A percentile compares a stretch with the other conserved stretches of the same genome.
Evolutionary conservation across 2,329 filamentous ascomycete genomes (phyloP).

Genomic region (Penicillium sp.): DNA sequence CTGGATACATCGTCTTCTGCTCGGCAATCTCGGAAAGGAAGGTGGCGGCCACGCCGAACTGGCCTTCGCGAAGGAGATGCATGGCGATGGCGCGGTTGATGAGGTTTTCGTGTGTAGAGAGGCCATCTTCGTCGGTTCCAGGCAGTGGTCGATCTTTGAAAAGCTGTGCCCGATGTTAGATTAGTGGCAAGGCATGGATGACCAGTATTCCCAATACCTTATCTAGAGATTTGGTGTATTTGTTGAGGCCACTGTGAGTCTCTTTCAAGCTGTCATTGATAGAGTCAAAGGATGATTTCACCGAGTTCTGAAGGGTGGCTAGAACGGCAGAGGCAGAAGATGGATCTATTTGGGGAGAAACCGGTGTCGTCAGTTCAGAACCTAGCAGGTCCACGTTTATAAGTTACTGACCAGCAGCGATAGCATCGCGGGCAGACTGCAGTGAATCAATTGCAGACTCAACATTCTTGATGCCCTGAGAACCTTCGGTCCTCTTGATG

Average conservation of each 20-base stretch:
- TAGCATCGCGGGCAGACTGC: slow-evolving; percentile 68
- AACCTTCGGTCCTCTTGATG: slow-evolving; percentile 66
- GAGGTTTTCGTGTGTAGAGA: slow-evolving; percentile 70
- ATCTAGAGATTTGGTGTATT: slow-evolving; percentile 81
- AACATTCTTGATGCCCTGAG: slow-evolving; percentile 72
- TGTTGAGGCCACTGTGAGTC: slow-evolving; percentile 76
- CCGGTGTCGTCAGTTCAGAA: slow-evolving; percentile 13
- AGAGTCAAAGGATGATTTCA: slow-evolving; percentile 76
- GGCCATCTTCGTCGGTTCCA: slow-evolving; percentile 75
- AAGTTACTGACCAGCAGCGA: slow-evolving; percentile 62
- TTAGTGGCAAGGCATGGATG: neutral
- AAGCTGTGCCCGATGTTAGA: slow-evolving; percentile 46
- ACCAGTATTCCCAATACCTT: slow-evolving; percentile 54
- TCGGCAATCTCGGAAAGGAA: slow-evolving; percentile 72
- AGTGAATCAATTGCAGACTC: slow-evolving; percentile 80
- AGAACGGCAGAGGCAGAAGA: slow-evolving; percentile 71
- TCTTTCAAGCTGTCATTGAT: slow-evolving; percentile 81
- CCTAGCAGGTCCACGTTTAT: neutral
- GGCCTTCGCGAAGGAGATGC: slow-evolving; percentile 91
- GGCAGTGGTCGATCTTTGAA: slow-evolving; percentile 69
- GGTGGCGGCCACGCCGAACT: slow-evolving; percentile 82
- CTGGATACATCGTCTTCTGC: slow-evolving; percentile 39
- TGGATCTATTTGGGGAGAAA: slow-evolving; percentile 55
- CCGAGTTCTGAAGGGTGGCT: slow-evolving; percentile 79
- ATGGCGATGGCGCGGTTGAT: slow-evolving; percentile 94